These are phyloP conservation scores for Aegle marmelos DNA, from an alignment of 345 rosid genomes.

Conservation along the genomic window DNA sequence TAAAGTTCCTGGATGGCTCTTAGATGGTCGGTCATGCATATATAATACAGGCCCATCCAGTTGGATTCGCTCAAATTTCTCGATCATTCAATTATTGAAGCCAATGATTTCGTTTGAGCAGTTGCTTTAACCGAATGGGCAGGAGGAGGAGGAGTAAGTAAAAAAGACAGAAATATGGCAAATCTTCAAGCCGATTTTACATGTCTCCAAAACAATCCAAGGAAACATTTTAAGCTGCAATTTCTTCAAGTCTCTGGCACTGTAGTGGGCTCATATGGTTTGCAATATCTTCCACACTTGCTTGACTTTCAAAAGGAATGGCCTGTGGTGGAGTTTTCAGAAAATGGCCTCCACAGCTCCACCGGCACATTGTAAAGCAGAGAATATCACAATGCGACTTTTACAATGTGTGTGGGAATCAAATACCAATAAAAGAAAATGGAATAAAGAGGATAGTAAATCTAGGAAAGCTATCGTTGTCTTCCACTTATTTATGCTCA, in stretches of 20 bases:
- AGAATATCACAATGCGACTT: background rate
- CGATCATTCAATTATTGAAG: background rate
- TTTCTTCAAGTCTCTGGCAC: background rate
- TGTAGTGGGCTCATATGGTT: background rate
- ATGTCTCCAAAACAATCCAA: background rate
- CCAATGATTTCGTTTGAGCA: background rate
- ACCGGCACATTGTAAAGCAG: background rate
- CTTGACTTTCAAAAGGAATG: background rate
- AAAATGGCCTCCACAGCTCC: slow-evolving; percentile 2
- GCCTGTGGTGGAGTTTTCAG: background rate
- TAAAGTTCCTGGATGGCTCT: background rate
- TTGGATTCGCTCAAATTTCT: background rate
- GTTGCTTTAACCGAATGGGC: background rate
- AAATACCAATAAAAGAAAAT: background rate
- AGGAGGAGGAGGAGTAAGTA: background rate
- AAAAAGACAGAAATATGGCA: background rate
- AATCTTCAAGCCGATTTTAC: background rate
- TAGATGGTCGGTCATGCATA: background rate
- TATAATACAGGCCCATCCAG: background rate
- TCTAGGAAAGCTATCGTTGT: background rate
- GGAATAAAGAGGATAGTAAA: background rate
- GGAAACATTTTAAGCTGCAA: background rate
- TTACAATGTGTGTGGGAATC: background rate
- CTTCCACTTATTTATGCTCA: background rate
- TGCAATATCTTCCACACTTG: background rate